Evolutionary conservation across 75 land plant genomes (phyloP), one percentile per base, ranked within the genome.

Genomic region (Pinus tabuliformis): DNA sequence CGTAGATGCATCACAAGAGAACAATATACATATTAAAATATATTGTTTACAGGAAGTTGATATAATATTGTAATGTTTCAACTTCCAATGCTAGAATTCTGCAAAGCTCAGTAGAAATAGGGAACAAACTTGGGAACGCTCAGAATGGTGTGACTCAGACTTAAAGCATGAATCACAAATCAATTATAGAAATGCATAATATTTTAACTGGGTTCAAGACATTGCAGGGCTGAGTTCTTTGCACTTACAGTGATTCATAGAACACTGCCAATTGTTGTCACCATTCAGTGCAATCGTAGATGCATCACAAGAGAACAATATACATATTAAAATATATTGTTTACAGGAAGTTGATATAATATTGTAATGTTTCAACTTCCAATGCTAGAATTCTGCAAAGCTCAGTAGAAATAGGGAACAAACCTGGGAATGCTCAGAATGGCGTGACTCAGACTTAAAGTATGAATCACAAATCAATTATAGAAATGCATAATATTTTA

Each of bases 181-280:
- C 14, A 8, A 18, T 11, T 42, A 39, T 39, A 68, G 22, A 9
- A 5, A 64, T 17, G 39, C n/a, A 39, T 36, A 42, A 68, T 66
- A 39, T 39, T 39, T 42, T 39, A 68, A 68, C 49, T 2, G 8
- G 20, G 39, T 20, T 68, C 11, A 39, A 68, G 71, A n/a, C 20
- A 68, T 42, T 30, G 17, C 9, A 8, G 21, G 72, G 12, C 22
- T 68, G 39, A 21, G 20, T 42, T 3, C 17, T 26, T 54, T 73
- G 58, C 28, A 72, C 74, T 28, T 72, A 72, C 74, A 28, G 58
- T 72, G 74, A 56, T 12, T 33, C 3, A 68, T 68, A 52, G 13
- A 36, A 42, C 71, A 68, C 39, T 39, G 49, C 21, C 71, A 68
- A 18, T 68, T 21, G 42, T 12, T 45, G 20, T 36, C 33, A 33